Base-by-base conservation (phyloP, 2,329 filamentous ascomycete species). In the Colletotrichum lini region DNA sequence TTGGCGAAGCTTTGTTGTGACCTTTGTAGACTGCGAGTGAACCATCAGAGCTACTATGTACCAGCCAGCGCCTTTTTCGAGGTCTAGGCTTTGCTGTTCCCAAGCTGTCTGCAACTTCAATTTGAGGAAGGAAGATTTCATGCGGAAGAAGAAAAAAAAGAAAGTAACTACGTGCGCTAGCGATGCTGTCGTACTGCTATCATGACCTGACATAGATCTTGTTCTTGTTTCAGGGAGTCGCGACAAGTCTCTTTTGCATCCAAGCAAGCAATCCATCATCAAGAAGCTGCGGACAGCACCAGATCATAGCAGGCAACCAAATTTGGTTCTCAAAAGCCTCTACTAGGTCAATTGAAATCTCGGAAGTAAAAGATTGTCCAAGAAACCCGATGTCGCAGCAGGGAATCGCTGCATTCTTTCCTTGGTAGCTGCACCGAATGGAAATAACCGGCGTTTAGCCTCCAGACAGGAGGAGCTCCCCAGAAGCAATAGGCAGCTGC, bases 401-500 rank as follows among this genome's bases (percentile, higher is more conserved):
- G 54, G n/a, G 18, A 16, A 56, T 57, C 16, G 54, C 54, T 57
- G 38, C 12, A 13, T 18, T 40, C 12, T 23, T 21, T n/a, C 5
- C 15, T 13, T 16, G 57, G 45, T 4, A 59, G 21, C 40, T n/a
- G 23, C 21, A 56, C 15, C 35, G 13, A 15, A 12, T 16, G 9
- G 40, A 45, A 18, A n/a, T 58, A 59, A 12, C 56, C 23, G 40
- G 40, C 21, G 26, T 56, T 56, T 57, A 44, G 54, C 54, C 54
- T 23, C 10, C 5, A 30, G 38, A 44, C 5, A 23, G n/a, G 54
- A 54, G 4, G 49, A 56, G 53, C 53, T 56, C 53, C n/a, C 53
- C 53, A 56, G 53, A 56, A 56, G 53, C 53, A 56, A 56, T 57
- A 38, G 54, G 47, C 38, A 63, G 60, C 38, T 44, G 45, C 30